Evolutionary conservation across 306 rosid genomes (phyloP), one percentile per base, ranked within the genome.

Genomic region (Inga leiocalycina): DNA sequence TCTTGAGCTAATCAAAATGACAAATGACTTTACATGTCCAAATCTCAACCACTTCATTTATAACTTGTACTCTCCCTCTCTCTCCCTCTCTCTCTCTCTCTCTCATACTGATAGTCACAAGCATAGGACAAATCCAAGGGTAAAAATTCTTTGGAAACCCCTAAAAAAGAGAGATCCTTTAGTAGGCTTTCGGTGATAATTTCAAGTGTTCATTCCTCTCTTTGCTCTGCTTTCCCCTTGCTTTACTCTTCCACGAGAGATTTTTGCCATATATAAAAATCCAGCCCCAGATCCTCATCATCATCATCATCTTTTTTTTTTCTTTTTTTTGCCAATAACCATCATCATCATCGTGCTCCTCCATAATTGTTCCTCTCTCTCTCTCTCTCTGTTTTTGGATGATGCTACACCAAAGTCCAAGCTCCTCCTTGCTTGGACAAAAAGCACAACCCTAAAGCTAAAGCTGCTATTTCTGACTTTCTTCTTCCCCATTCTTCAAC

Each of bases 131-230:
- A 71, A 16, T 22, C 49, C 27, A 84, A 74, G 52, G 39, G 74
- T 66, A 80, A 92, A 89, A 87, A 81, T 78, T 77, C 90, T 83
- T 86, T 79, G 90, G 86, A 83, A 85, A 83, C 56, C 90, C 90
- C 72, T 74, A 10, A 52, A 10, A 52, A 56, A 75, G 79, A 84
- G 83, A 70, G 78, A 80, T 88, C 85, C 88, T 95, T 88, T 83
- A 79, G 69, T 91, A 89, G 91, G 78, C 99, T 94, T 96, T 96
- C 97, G 98, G 99, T 94, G 98, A 92, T 88, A 90, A 85, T 71
- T 89, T 88, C 92, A 89, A 88, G 89, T 41, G 71, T 79, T 83
- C 69, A 82, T 84, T 67, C 69, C 39, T 77, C 85, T 59, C 85
- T 89, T 83, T 79, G 45, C 77, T 68, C 85, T 65, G 80, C 86